Conservation (phyloP, 208 protist genomes). For the Leishmania mexicana region DNA sequence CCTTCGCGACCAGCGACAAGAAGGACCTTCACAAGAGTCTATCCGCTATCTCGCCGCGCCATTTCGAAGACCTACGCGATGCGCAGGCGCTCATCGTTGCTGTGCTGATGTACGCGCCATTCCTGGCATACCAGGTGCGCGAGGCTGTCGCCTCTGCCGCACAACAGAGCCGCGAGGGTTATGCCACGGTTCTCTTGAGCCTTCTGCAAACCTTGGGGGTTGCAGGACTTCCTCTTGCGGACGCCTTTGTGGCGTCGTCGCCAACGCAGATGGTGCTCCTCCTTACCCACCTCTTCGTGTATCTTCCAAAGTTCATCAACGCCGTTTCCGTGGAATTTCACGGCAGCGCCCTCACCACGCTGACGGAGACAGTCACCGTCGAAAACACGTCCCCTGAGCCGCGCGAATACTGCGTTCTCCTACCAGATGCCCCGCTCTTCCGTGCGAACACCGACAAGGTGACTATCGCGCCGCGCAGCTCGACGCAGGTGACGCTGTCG, state of each 20-base stretch:
- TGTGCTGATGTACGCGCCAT: conserved; percentile 76
- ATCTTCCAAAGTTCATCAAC: conserved; percentile 77
- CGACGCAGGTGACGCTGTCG: conserved; percentile 51
- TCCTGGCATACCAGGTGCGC: conserved; percentile 33
- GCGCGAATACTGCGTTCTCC: conserved; percentile 73
- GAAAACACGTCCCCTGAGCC: conserved; percentile 68
- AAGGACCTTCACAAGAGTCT: conserved; percentile 14
- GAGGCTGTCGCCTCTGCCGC: conserved; percentile 8
- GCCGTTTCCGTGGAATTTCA: conserved; percentile 70
- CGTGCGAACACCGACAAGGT: conserved; percentile 50
- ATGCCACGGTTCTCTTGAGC: conserved; percentile 51
- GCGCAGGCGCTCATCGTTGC: conserved; percentile 60
- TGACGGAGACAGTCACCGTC: conserved; percentile 81
- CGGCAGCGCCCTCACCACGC: conserved; percentile 75
- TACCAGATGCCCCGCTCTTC: conserved; percentile 72
- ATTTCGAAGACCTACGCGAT: conserved; percentile 83
- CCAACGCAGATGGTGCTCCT: conserved; percentile 80
- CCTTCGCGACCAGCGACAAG: conserved; percentile 23
- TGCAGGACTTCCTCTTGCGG: conserved; percentile 30
- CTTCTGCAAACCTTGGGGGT: conserved; percentile 59
- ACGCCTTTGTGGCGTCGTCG: conserved; percentile 60
- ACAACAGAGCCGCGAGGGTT: conserved; percentile 20
- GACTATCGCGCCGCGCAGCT: conserved; percentile 57
- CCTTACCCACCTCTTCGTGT: conserved; percentile 72
- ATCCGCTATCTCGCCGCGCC: neutral